Conservation (phyloP, 148 eudicot genomes). For the Tetragonia tetragonoides region DNA sequence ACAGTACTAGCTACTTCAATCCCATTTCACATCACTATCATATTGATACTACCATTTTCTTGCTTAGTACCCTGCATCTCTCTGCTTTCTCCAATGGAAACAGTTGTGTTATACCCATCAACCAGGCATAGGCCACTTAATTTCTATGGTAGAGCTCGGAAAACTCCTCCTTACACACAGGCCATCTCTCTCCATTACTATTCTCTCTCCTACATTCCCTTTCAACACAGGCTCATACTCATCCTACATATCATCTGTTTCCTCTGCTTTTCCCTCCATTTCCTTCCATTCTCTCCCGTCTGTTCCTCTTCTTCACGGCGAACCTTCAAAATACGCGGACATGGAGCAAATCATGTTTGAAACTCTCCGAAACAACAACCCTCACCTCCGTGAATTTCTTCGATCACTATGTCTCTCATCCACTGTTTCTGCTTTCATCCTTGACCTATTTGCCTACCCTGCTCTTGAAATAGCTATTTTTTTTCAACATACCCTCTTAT, state of each 20-base stretch:
- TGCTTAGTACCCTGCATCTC: no score
- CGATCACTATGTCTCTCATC: conserved; percentile 12
- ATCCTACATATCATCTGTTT: conserved; percentile 23
- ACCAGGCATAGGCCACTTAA: conserved; percentile 55
- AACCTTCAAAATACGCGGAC: conserved; percentile 13
- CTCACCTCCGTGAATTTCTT: conserved; percentile 28
- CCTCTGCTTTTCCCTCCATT: conserved; percentile 34
- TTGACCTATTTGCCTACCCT: conserved; percentile 42
- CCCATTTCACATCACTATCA: no score
- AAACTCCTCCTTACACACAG: conserved; percentile 21
- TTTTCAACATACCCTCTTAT: conserved; percentile 39
- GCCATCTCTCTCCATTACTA: conserved; percentile 5
- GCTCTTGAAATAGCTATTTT: conserved; percentile 23
- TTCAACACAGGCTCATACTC: conserved; percentile 29
- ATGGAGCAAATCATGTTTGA: conserved; percentile 23
- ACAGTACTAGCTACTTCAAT: no score
- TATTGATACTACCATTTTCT: no score
- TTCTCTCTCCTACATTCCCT: background rate
- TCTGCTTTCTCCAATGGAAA: conserved; percentile 19
- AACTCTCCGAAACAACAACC: conserved; percentile 26
- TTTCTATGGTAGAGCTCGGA: conserved; percentile 65
- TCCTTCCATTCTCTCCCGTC: conserved; percentile 30
- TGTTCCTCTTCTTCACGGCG: conserved; percentile 22
- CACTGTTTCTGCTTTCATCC: conserved; percentile 32
- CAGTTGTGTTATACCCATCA: conserved; percentile 40